phyloP scores from a whole-genome alignment of 2,329 filamentous ascomycete species.

The Sporothrix schenckii region DNA sequence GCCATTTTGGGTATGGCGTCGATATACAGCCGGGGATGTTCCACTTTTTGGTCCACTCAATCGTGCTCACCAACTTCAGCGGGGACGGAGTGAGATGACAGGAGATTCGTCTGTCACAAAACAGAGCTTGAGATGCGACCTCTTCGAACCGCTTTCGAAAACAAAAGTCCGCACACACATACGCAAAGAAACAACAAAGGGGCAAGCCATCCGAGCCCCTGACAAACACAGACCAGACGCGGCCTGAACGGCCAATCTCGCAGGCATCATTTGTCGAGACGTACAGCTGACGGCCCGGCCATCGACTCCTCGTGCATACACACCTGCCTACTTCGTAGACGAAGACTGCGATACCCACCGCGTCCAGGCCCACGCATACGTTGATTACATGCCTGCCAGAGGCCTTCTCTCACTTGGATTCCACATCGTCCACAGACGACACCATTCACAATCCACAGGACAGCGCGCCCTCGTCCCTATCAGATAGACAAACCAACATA shows the following conservation, averaged over 20 bases:
- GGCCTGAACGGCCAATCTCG: no score
- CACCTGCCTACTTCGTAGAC: no score
- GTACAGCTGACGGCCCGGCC: no score
- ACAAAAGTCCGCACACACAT: no score
- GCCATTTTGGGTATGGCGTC: slow-evolving; percentile 10
- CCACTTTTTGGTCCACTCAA: not conserved
- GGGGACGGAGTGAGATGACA: not conserved
- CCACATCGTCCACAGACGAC: not conserved
- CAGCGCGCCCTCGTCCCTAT: not conserved
- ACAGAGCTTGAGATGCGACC: no score
- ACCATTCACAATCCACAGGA: not conserved
- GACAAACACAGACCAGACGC: no score
- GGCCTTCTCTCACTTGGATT: not conserved
- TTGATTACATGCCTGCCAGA: not conserved
- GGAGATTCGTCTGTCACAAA: not conserved
- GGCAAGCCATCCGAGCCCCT: no score
- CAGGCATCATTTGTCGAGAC: no score
- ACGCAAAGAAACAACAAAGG: no score
- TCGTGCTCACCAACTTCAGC: not conserved
- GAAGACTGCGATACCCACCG: no score
- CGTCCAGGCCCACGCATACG: not conserved
- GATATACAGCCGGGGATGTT: not conserved
- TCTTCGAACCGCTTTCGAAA: no score
- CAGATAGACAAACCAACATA: not conserved
- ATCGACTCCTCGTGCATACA: no score